These are phyloP conservation scores for Colletotrichum caudatum DNA, from an alignment of 2,329 filamentous ascomycete genomes.

Conservation along the genomic window DNA sequence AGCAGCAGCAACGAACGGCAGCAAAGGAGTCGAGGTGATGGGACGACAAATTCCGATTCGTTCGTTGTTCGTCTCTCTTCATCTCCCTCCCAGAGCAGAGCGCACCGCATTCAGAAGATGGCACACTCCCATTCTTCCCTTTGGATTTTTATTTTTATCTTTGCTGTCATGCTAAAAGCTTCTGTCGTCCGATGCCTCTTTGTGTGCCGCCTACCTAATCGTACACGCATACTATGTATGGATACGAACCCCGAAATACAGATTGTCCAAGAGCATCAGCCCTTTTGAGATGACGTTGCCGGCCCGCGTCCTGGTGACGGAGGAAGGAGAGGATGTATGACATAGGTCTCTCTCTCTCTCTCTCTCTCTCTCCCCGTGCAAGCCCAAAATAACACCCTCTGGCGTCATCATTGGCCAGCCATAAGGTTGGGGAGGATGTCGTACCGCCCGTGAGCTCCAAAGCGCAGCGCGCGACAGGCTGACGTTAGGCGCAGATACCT, in stretches of 20 bases:
- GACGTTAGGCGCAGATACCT: slow-evolving; percentile 34
- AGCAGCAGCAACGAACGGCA: neutral
- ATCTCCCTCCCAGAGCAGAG: neutral
- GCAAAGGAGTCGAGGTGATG: neutral
- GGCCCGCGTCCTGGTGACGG: neutral
- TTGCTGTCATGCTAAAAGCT: slow-evolving; percentile 1
- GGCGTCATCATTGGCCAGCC: slow-evolving; percentile 9
- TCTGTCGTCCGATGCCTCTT: slow-evolving; percentile 22
- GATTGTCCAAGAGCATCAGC: slow-evolving; percentile 1
- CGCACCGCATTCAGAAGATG: neutral
- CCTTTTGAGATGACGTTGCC: slow-evolving; percentile 1
- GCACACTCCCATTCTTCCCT: slow-evolving; percentile 1
- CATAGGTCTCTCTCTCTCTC: too few species aligned
- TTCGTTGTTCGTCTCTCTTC: slow-evolving; percentile 17
- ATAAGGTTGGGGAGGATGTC: neutral
- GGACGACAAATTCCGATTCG: neutral
- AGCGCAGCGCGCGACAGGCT: slow-evolving; percentile 20
- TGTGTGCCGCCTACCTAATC: neutral
- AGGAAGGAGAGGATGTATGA: neutral
- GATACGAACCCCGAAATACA: neutral
- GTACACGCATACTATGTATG: neutral
- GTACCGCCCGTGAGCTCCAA: slow-evolving; percentile 18
- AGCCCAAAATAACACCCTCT: slow-evolving; percentile 12
- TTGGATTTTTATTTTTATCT: neutral
- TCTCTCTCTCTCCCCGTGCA: neutral